Conservation (phyloP, 139 green algal genomes). For the Axilococcus clingmanii region DNA sequence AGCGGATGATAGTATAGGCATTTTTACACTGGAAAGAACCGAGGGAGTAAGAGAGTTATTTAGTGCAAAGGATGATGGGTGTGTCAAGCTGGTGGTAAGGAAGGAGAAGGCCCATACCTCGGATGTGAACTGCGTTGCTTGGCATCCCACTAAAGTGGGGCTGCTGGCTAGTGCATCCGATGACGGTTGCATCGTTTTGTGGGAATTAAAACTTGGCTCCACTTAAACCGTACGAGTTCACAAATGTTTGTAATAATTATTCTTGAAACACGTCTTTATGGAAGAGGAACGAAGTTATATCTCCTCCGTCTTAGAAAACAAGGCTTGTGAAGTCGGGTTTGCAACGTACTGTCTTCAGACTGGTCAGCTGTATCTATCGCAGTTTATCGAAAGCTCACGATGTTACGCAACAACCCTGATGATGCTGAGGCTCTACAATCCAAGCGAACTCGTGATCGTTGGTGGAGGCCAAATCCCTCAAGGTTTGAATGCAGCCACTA, state of each 20-base stretch:
- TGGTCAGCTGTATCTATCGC: slow-evolving; percentile 35
- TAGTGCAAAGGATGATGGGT: slow-evolving; percentile 1
- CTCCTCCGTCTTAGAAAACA: no score
- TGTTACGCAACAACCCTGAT: slow-evolving; percentile 35
- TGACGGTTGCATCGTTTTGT: slow-evolving; percentile 59
- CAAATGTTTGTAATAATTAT: not conserved
- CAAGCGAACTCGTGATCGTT: slow-evolving; percentile 27
- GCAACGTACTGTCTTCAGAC: no score
- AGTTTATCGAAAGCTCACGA: slow-evolving; percentile 40
- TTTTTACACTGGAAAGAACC: slow-evolving; percentile 34
- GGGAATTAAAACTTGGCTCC: slow-evolving; percentile 31
- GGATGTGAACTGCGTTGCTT: slow-evolving; percentile 82
- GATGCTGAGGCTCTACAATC: slow-evolving; percentile 25
- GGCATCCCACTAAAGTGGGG: slow-evolving; percentile 41
- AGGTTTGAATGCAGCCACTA: slow-evolving; percentile 22
- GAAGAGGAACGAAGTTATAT: not conserved
- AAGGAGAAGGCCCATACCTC: slow-evolving; percentile 35
- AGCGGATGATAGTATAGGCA: slow-evolving; percentile 55
- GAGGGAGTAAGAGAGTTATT: not conserved
- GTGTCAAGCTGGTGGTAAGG: slow-evolving; percentile 10
- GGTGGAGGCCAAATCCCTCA: slow-evolving; percentile 5
- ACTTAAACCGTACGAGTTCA: not conserved
- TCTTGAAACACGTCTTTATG: not conserved
- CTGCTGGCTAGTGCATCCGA: slow-evolving; percentile 64
- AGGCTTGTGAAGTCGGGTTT: no score